Conservation (phyloP, 2,329 filamentous ascomycete genomes). For the Plectosphaerella sp. region DNA sequence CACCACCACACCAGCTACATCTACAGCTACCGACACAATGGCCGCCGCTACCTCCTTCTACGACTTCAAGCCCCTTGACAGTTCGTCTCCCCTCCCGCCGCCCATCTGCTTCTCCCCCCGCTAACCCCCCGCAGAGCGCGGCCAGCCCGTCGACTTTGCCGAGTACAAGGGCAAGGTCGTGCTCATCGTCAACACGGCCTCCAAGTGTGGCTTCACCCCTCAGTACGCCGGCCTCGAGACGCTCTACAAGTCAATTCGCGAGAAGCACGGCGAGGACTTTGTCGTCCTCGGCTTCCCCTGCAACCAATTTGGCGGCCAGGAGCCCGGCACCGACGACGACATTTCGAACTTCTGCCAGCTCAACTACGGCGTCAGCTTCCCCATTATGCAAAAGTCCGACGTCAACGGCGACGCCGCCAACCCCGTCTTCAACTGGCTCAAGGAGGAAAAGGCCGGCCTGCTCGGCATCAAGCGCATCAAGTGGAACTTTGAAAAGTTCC, state of each 20-base stretch:
- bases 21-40: conserved; percentile 21
- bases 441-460: conserved; percentile 70
- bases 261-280: conserved; percentile 70
- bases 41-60: conserved; percentile 55
- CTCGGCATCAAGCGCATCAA: conserved; percentile 88
- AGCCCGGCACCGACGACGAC: conserved; percentile 77
- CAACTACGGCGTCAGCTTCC: conserved; percentile 93
- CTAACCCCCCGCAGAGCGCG: conserved; percentile 54
- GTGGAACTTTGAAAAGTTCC: conserved; percentile 99
- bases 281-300: conserved; percentile 92
- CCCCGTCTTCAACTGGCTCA: conserved; percentile 76
- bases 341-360: conserved; percentile 83
- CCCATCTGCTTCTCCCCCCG: conserved; percentile 1
- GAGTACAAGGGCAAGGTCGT: conserved; percentile 87
- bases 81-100: conserved; percentile 33
- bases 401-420: conserved; percentile 84
- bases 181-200: conserved; percentile 94
- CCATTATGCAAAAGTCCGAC: conserved; percentile 85
- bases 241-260: conserved; percentile 75
- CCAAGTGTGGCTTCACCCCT: conserved; percentile 97
- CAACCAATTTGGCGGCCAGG: conserved; percentile 94
- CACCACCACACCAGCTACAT: background rate
- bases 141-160: conserved; percentile 63
- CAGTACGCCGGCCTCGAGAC: conserved; percentile 90
- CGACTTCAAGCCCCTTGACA: conserved; percentile 80